Percentiles rank a stretch among this genome's conserved stretches.
Evolutionary conservation across 345 rosid species (phyloP).

Genomic region (Aquilaria sinensis): DNA sequence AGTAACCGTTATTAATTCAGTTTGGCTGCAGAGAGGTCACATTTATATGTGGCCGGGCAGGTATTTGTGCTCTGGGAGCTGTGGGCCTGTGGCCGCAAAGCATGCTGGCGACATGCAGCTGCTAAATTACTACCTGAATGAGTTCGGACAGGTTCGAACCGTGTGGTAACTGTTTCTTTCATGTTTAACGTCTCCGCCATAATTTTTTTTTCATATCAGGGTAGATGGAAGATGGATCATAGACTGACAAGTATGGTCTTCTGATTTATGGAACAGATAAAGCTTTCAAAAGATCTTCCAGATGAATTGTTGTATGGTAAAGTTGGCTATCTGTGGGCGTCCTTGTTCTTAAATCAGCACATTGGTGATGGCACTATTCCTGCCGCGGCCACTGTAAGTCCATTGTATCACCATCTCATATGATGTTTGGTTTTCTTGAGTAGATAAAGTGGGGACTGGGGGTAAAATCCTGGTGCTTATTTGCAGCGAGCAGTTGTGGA

Average conservation of each 20-base stretch:
- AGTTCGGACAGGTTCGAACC: slow-evolving; percentile 34
- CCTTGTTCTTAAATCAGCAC: slow-evolving; percentile 46
- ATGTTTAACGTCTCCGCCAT: no score
- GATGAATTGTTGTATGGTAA: slow-evolving; percentile 60
- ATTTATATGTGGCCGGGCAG: slow-evolving; percentile 55
- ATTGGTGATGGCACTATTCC: slow-evolving; percentile 44
- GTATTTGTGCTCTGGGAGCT: slow-evolving; percentile 72
- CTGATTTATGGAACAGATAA: slow-evolving; percentile 35
- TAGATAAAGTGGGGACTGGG: background rate
- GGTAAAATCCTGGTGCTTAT: background rate
- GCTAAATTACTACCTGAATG: slow-evolving; percentile 29
- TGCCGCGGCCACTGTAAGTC: slow-evolving; percentile 35
- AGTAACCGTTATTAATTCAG: background rate
- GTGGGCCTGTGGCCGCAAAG: slow-evolving; percentile 53
- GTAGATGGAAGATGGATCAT: no score
- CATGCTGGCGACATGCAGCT: slow-evolving; percentile 32
- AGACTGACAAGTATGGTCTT: background rate
- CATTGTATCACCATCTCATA: slow-evolving; percentile 7
- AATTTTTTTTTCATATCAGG: no score
- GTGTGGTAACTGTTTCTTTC: no score
- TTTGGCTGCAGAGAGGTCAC: slow-evolving; percentile 38
- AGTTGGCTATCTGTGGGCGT: slow-evolving; percentile 61
- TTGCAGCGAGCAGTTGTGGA: slow-evolving; percentile 40
- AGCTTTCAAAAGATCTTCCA: slow-evolving; percentile 37
- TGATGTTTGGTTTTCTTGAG: background rate